Evolutionary conservation across 352 stramenopile species (phyloP).

Genomic region (Phytophthora pistaciae): DNA sequence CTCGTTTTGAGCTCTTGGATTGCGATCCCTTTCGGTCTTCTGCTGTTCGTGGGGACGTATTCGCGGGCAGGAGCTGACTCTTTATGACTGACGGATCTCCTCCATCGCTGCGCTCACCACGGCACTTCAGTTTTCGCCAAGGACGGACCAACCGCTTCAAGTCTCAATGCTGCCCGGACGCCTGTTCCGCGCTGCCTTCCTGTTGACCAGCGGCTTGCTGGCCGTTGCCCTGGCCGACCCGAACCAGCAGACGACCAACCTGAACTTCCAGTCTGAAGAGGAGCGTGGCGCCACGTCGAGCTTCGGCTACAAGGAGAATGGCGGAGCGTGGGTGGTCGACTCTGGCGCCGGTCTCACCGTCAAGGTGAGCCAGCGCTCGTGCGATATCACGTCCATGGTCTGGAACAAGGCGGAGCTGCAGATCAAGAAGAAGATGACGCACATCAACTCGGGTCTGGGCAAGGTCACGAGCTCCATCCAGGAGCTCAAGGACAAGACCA

Average conservation of each 20-base stretch:
- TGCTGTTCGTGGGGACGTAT: too few relatives aligned
- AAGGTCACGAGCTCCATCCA: conserved; percentile 46
- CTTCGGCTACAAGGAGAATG: conserved; percentile 51
- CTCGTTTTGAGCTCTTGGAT: conserved; percentile 24
- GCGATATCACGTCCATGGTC: conserved; percentile 61
- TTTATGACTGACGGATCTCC: neutral
- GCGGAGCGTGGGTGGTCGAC: conserved; percentile 52
- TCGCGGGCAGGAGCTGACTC: conserved; percentile 3
- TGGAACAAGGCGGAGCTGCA: conserved; percentile 61
- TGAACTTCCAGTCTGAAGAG: conserved; percentile 31
- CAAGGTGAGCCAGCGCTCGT: conserved; percentile 49
- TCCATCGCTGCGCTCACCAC: conserved; percentile 7
- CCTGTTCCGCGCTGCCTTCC: conserved; percentile 23
- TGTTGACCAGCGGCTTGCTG: conserved; percentile 24
- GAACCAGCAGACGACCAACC: conserved; percentile 29
- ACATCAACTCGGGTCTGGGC: conserved; percentile 62
- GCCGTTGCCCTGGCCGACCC: conserved; percentile 23
- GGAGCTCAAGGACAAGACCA: conserved; percentile 44
- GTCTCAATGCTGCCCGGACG: conserved; percentile 24
- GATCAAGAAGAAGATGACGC: conserved; percentile 54
- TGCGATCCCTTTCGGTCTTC: neutral
- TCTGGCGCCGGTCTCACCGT: conserved; percentile 47
- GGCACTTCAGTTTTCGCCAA: conserved; percentile 29
- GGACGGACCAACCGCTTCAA: conserved; percentile 4
- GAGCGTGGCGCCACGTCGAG: conserved; percentile 16